These are phyloP conservation scores for Ploettnerulaceae sp. DNA, from an alignment of 2,329 filamentous ascomycete genomes.

Conservation along the genomic window DNA sequence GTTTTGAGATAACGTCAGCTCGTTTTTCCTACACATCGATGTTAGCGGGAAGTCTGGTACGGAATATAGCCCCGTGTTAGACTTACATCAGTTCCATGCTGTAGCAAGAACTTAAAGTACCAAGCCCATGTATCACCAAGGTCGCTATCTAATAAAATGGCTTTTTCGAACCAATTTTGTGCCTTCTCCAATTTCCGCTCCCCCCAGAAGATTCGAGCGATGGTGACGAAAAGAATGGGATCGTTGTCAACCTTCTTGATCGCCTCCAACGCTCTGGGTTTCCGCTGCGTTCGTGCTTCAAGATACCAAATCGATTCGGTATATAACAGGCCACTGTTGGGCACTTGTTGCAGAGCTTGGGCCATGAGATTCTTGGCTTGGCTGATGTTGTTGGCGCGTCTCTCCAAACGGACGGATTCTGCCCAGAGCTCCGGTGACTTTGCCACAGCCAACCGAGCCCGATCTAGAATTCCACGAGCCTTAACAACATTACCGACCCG, in stretches of 20 bases:
- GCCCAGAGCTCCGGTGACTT: constrained; percentile 83
- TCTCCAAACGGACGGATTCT: constrained; percentile 89
- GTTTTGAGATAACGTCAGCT: constrained; percentile 76
- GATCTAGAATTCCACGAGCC: constrained; percentile 87
- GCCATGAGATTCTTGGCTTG: constrained; percentile 94
- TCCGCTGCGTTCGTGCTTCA: constrained; percentile 85
- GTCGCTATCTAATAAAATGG: constrained; percentile 80
- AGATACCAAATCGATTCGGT: constrained; percentile 93
- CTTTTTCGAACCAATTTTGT: constrained; percentile 96
- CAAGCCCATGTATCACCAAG: constrained; percentile 93
- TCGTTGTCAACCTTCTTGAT: constrained; percentile 97
- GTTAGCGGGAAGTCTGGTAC: constrained; percentile 10
- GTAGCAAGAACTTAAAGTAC: constrained; percentile 90
- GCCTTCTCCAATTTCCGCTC: constrained; percentile 91
- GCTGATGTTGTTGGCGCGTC: constrained; percentile 73
- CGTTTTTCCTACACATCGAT: constrained; percentile 63
- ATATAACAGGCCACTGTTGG: constrained; percentile 83
- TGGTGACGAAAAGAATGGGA: constrained; percentile 80
- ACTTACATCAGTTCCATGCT: constrained; percentile 78
- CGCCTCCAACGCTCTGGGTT: constrained; percentile 84
- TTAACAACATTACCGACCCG: constrained; percentile 78
- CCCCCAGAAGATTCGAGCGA: constrained; percentile 93
- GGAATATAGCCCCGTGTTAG: constrained; percentile 4
- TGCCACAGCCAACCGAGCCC: constrained; percentile 80
- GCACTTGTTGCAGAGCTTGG: constrained; percentile 84